Conservation (phyloP, 805 yeast genomes). For the Starmerella sp. region DNA sequence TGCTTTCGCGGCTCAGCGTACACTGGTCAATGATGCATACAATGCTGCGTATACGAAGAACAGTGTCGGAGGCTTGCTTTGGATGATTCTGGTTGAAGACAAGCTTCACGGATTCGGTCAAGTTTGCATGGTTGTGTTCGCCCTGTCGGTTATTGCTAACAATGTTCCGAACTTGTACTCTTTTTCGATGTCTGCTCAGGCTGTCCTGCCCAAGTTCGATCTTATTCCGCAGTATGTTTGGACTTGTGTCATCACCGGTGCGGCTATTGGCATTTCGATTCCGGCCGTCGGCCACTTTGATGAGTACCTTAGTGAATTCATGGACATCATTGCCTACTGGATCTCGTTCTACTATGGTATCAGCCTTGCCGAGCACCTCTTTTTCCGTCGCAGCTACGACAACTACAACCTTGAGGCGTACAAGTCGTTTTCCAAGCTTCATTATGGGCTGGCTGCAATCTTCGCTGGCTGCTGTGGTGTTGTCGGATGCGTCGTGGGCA, state of each 20-base stretch:
- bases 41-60: constrained; percentile 36
- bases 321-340: constrained; percentile 88
- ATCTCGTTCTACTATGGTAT: constrained; percentile 74
- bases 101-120: constrained; percentile 83
- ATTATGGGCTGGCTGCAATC: constrained; percentile 68
- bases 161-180: constrained; percentile 93
- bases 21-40: constrained; percentile 36
- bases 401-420: constrained; percentile 56
- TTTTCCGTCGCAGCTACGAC: constrained; percentile 52
- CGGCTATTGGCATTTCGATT: constrained; percentile 74
- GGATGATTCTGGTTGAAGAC: constrained; percentile 62
- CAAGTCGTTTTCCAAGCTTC: constrained; percentile 47
- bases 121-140: constrained; percentile 74
- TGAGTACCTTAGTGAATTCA: constrained; percentile 67
- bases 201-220: constrained; percentile 63
- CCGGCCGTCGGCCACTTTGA: constrained; percentile 74
- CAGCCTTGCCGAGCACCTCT: constrained; percentile 68
- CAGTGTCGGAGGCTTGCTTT: constrained; percentile 73
- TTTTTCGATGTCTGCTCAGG: constrained; percentile 74
- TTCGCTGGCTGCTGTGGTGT: constrained; percentile 72
- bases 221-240: constrained; percentile 73
- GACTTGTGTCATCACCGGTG: constrained; percentile 66
- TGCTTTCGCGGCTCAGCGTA: constrained; percentile 73
- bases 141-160: constrained; percentile 79
- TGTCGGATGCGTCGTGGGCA: constrained; percentile 78